Evolutionary conservation across 768 basidiomycete species (phyloP).

Genomic region (Leucocoprinus birnbaumii): DNA sequence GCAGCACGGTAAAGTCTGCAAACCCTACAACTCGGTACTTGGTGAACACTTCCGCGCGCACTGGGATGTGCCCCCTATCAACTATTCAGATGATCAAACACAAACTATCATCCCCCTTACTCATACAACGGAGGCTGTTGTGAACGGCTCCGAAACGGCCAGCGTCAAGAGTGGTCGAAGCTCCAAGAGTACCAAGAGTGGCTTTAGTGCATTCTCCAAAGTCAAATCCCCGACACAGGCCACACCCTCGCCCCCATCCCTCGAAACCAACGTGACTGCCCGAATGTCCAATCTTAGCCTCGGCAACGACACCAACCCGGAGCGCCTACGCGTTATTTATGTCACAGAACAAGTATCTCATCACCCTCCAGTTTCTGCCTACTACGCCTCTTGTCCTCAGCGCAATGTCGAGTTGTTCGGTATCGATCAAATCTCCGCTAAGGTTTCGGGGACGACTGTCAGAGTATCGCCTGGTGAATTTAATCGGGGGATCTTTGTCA

Average conservation of each 20-base stretch:
- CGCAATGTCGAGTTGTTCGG: slow-evolving; percentile 71
- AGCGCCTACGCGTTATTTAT: slow-evolving; percentile 66
- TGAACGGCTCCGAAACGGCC: slow-evolving; percentile 41
- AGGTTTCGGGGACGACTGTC: slow-evolving; percentile 84
- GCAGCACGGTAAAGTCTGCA: slow-evolving; percentile 89
- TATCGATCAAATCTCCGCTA: slow-evolving; percentile 91
- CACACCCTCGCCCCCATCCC: slow-evolving; percentile 41
- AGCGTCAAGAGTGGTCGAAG: slow-evolving; percentile 60
- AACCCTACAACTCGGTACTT: slow-evolving; percentile 87
- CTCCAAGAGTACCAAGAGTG: slow-evolving; percentile 58
- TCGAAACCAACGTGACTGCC: slow-evolving; percentile 44
- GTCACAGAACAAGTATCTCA: slow-evolving; percentile 95
- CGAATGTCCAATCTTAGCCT: slow-evolving; percentile 64
- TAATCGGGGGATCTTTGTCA: slow-evolving; percentile 89
- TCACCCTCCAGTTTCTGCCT: slow-evolving; percentile 93
- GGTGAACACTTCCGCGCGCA: slow-evolving; percentile 89
- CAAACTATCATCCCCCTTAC: slow-evolving; percentile 44
- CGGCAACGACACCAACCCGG: slow-evolving; percentile 24
- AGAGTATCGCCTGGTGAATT: slow-evolving; percentile 78
- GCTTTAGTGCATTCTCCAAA: slow-evolving; percentile 54
- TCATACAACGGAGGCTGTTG: slow-evolving; percentile 25
- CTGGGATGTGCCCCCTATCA: slow-evolving; percentile 74
- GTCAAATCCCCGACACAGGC: slow-evolving; percentile 51
- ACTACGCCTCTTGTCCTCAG: slow-evolving; percentile 73
- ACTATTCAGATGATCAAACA: slow-evolving; percentile 44